Evolutionary conservation across 2,329 filamentous ascomycete species (phyloP).

Genomic region (Curvularia lunata): DNA sequence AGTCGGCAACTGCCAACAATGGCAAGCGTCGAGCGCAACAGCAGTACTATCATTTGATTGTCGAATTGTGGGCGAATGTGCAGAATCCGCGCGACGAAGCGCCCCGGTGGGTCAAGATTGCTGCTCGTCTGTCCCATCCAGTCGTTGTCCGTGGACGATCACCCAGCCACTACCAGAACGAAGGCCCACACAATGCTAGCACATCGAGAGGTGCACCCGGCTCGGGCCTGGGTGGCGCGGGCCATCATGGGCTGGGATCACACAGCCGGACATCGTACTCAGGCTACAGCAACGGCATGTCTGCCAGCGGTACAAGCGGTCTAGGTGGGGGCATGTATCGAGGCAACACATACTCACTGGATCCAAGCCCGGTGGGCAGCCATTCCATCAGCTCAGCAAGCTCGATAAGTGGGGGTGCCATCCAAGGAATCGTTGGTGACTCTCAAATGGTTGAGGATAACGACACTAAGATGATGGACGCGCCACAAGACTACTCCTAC

Average conservation of each 20-base stretch:
- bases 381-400: conserved; percentile 55
- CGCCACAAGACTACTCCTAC: conserved; percentile 55
- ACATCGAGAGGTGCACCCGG: conserved; percentile 44
- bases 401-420: conserved; percentile 49
- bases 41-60: conserved; percentile 89
- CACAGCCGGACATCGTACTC: conserved; percentile 60
- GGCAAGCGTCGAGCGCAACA: conserved; percentile 88
- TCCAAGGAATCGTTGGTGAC: conserved; percentile 52
- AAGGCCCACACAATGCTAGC: conserved; percentile 51
- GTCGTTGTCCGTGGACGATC: conserved; percentile 52
- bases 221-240: conserved; percentile 37
- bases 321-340: conserved; percentile 46
- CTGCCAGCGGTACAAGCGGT: conserved; percentile 35
- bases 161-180: conserved; percentile 55
- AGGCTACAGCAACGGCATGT: conserved; percentile 42
- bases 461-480: conserved; percentile 50
- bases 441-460: conserved; percentile 50
- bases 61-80: conserved; percentile 63
- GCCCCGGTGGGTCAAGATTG: conserved; percentile 48
- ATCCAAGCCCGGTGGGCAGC: conserved; percentile 49
- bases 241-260: conserved; percentile 68
- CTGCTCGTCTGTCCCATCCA: conserved; percentile 43
- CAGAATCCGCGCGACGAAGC: conserved; percentile 38
- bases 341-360: conserved; percentile 46
- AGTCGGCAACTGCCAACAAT: conserved; percentile 92